These are phyloP conservation scores for Hypoxylon subgilvum DNA, from an alignment of 495 filamentous ascomycete genomes.

Conservation along the genomic window DNA sequence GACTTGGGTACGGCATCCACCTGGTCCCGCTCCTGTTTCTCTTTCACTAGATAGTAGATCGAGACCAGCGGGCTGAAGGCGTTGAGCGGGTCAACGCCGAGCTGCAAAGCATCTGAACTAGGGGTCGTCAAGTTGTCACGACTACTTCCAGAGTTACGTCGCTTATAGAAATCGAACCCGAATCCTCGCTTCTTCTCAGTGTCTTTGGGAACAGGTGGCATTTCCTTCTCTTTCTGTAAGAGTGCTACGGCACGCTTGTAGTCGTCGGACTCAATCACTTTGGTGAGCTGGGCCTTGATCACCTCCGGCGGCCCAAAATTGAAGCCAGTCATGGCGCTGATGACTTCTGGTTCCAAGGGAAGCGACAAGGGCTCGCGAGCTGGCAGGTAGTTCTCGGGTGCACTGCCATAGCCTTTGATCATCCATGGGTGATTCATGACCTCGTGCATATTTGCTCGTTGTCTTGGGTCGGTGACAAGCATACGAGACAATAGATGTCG, in stretches of 20 bases:
- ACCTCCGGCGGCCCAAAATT: conserved; percentile 89
- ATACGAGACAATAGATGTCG: conserved; percentile 92
- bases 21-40: conserved; percentile 87
- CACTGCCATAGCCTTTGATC: conserved; percentile 83
- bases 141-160: conserved; percentile 84
- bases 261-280: conserved; percentile 84
- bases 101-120: conserved; percentile 80
- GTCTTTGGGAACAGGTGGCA: conserved; percentile 65
- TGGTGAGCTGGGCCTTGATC: conserved; percentile 80
- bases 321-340: conserved; percentile 95
- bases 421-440: conserved; percentile 99
- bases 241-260: conserved; percentile 81
- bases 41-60: conserved; percentile 92
- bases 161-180: conserved; percentile 95
- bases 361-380: conserved; percentile 81
- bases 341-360: conserved; percentile 80
- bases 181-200: conserved; percentile 85
- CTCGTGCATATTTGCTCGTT: conserved; percentile 84
- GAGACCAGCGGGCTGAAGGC: conserved; percentile 92
- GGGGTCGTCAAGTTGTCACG: conserved; percentile 86
- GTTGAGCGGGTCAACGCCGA: conserved; percentile 88
- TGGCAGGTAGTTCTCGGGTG: conserved; percentile 90
- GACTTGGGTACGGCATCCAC: conserved; percentile 65
- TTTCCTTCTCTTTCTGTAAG: conserved; percentile 66
- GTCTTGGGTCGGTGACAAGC: conserved; percentile 91